Base-by-base conservation (phyloP, 768 basidiomycete genomes). In the Sporobolomyces roseus region DNA sequence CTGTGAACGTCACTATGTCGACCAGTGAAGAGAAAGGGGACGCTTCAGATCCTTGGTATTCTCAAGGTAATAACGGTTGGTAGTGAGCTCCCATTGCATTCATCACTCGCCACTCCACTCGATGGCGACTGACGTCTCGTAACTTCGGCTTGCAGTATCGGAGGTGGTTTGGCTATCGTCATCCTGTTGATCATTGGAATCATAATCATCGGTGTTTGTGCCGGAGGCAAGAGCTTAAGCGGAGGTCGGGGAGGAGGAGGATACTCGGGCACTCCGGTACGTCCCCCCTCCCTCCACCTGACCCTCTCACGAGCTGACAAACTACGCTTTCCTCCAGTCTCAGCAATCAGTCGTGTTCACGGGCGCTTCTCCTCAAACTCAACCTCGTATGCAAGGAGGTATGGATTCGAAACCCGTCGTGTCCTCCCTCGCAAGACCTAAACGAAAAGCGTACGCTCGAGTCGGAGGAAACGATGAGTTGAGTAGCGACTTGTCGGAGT, bases 51-150 rank as follows among this genome's bases (percentile, higher is more conserved):
- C 13, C 12, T 41, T 69, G 68, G 68, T 8, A 55, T 2, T 29
- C 56, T 0, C 56, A 61, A 27, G 59, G 59, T 1, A 49, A 69
- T 14, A 64, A 69, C 68, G 63, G 59, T 36, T 63, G 54, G 61
- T 56, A 56, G 66, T 63, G 38, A 38, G 66, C 12, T 23, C 23
- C n/a, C 17, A 7, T 32, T 29, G 13, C 32, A 27, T n/a, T 41
- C 9, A 41, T 9, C 10, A 9, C 33, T 35, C 52, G 52, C 30
- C 12, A 7, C n/a, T 19, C 35, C 27, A 30, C 30, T 6, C 45
- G 6, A 21, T 13, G 14, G 10, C 6, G 23, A 21, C 21, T 13
- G 17, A 41, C 17, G 38, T 9, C 9, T 41, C 38, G 9, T 9
- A 41, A 9, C 38, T 21, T 29, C 25, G 7, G 53, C 53, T 33